Evolutionary conservation across 2,329 filamentous ascomycete genomes (phyloP).

Genomic region (Cladobotryum protrusum): DNA sequence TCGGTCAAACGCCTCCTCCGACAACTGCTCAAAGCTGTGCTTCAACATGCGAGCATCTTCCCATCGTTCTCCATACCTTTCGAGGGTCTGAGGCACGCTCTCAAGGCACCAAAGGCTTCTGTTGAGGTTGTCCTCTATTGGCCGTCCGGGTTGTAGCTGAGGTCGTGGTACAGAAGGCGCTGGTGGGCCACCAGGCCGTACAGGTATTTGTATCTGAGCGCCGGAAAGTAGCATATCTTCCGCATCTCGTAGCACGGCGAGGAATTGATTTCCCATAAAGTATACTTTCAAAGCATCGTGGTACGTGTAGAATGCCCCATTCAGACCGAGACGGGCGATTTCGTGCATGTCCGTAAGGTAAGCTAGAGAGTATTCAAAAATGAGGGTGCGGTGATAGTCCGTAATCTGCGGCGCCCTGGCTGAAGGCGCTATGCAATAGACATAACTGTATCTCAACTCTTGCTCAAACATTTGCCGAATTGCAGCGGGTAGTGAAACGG

Average conservation of each 20-base stretch:
- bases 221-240: constrained; percentile 51
- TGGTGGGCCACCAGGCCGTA: constrained; percentile 40
- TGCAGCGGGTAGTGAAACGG: constrained; percentile 54
- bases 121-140: constrained; percentile 45
- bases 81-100: constrained; percentile 47
- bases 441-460: constrained; percentile 84
- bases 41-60: constrained; percentile 49
- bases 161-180: constrained; percentile 40
- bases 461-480: constrained; percentile 77
- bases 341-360: constrained; percentile 71
- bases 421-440: constrained; percentile 81
- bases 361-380: constrained; percentile 81
- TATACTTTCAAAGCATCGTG: constrained; percentile 82
- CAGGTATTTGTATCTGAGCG: constrained; percentile 37
- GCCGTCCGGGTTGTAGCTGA: constrained; percentile 27
- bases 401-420: constrained; percentile 65
- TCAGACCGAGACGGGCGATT: constrained; percentile 52
- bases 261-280: constrained; percentile 61
- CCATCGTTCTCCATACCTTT: constrained; percentile 55
- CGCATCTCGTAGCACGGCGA: constrained; percentile 53
- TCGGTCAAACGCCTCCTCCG: constrained; percentile 36
- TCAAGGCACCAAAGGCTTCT: constrained; percentile 51
- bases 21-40: constrained; percentile 47
- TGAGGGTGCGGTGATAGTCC: constrained; percentile 69
- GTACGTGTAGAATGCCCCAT: constrained; percentile 70